These are phyloP conservation scores for Syncephalis plumigaleata DNA, from an alignment of 371 early-diverging fungal species.

Conservation along the genomic window DNA sequence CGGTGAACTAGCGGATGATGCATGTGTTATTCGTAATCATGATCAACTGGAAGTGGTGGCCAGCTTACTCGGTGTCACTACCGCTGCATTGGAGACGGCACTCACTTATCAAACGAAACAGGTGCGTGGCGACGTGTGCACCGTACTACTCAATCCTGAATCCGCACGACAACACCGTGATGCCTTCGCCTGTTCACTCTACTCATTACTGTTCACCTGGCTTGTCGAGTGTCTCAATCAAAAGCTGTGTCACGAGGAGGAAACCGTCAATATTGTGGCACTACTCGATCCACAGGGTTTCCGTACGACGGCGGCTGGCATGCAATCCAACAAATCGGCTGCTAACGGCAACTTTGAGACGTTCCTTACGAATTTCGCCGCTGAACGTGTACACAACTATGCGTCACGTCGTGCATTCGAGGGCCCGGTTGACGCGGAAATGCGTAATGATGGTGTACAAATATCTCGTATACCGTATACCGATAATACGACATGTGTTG, in stretches of 20 bases:
- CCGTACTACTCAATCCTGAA: slow-evolving; percentile 63
- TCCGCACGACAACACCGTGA: slow-evolving; percentile 65
- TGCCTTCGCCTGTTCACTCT: slow-evolving; percentile 51
- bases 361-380: slow-evolving; percentile 58
- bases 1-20: slow-evolving; percentile 41
- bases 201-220: slow-evolving; percentile 71
- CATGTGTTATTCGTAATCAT: slow-evolving; percentile 36
- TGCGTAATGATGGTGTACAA: slow-evolving; percentile 34
- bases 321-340: neutral
- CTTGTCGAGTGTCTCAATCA: slow-evolving; percentile 74
- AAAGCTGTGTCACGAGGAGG: slow-evolving; percentile 40
- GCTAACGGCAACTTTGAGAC: slow-evolving; percentile 43
- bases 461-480: slow-evolving; percentile 23
- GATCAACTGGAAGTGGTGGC: slow-evolving; percentile 57
- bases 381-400: slow-evolving; percentile 60
- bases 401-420: slow-evolving; percentile 53
- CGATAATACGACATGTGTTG: slow-evolving; percentile 28
- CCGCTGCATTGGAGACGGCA: slow-evolving; percentile 44
- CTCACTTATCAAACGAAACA: slow-evolving; percentile 38
- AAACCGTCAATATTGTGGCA: slow-evolving; percentile 46
- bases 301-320: slow-evolving; percentile 29
- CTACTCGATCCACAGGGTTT: slow-evolving; percentile 48
- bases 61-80: slow-evolving; percentile 58
- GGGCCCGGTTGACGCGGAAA: slow-evolving; percentile 20
- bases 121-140: slow-evolving; percentile 67